These are phyloP conservation scores for Lathyrus tuberosus DNA, from an alignment of 306 rosid genomes.

Conservation along the genomic window DNA sequence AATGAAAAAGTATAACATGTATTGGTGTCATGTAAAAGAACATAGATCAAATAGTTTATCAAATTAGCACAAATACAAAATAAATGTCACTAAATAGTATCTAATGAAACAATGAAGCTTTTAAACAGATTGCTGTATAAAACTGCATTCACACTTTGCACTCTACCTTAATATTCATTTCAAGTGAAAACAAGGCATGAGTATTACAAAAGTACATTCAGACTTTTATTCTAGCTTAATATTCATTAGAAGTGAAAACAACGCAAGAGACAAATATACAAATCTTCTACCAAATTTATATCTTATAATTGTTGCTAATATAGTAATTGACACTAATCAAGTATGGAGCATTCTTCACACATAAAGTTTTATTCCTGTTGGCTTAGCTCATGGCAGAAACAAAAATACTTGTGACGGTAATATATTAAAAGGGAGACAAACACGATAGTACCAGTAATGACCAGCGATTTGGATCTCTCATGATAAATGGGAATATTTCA, in stretches of 20 bases:
- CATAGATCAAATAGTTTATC: neutral
- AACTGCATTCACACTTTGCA: neutral
- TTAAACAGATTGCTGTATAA: neutral
- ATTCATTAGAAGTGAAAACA: neutral
- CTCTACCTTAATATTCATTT: neutral
- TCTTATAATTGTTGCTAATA: constrained; percentile 21
- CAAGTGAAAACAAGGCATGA: neutral
- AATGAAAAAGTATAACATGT: constrained; percentile 11
- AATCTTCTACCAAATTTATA: constrained; percentile 20
- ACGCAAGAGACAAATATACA: constrained; percentile 20
- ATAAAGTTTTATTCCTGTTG: constrained; percentile 3
- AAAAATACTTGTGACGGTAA: constrained; percentile 1
- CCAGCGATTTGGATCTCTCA: constrained; percentile 99
- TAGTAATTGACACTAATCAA: constrained; percentile 6
- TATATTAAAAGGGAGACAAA: constrained; percentile 14
- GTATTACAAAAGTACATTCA: neutral
- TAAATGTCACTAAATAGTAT: neutral
- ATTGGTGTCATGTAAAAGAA: constrained; percentile 14
- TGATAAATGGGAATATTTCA: constrained; percentile 91
- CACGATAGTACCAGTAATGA: constrained; percentile 74
- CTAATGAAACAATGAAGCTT: neutral
- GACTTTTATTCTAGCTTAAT: neutral
- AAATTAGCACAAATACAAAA: constrained; percentile 1
- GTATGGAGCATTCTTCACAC: constrained; percentile 25
- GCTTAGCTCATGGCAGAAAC: constrained; percentile 22